Evolutionary conservation across 352 stramenopile species (phyloP), one percentile per base, ranked within the genome.

Genomic region (Nothophytophthora sp.): DNA sequence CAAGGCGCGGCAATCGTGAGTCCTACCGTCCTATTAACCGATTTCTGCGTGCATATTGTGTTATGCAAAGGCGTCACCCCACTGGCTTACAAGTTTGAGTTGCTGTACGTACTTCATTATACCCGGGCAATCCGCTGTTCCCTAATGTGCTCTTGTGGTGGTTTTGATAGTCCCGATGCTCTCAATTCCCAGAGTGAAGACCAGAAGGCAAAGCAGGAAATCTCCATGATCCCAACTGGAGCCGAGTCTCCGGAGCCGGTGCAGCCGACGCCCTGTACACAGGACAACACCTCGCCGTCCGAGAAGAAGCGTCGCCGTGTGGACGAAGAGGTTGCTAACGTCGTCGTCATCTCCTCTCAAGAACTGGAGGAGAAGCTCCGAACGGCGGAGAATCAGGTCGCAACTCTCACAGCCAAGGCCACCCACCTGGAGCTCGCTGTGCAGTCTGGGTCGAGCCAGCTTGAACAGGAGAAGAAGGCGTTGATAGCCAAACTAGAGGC

Each of bases 51-150:
- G n/a, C n/a, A n/a, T n/a, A n/a, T n/a, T n/a, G n/a, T n/a, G n/a
- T n/a, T n/a, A n/a, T n/a, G n/a, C n/a, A n/a, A n/a, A 79, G 71
- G 57, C 23, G 53, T 82, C 29, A 45, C 53, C 20, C 73, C 79
- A 0, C 75, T 65, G 33, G 63, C 73, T 12, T 92, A 75, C 61
- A 82, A 80, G 52, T 84, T 88, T 50, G 79, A 92, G 57, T 53
- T 88, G 11, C 41, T 92, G 9, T 29, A 46, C 27, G 5, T 42
- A 15, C 39, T 30, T 30, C 6, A 11, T 11, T 30, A 30, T 11
- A 30, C 11, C 11, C 11, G 27, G 6, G 6, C 30, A 9, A 35
- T 36, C 23, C 3, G 47, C 8, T 53, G 5, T 1, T 15, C 44
- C 33, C 23, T 30, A 8, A 19, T 24, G 24, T 29, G 19, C 22